These are phyloP conservation scores for Entomortierella parvispora DNA, from an alignment of 192 early-diverging fungal genomes.

Conservation along the genomic window DNA sequence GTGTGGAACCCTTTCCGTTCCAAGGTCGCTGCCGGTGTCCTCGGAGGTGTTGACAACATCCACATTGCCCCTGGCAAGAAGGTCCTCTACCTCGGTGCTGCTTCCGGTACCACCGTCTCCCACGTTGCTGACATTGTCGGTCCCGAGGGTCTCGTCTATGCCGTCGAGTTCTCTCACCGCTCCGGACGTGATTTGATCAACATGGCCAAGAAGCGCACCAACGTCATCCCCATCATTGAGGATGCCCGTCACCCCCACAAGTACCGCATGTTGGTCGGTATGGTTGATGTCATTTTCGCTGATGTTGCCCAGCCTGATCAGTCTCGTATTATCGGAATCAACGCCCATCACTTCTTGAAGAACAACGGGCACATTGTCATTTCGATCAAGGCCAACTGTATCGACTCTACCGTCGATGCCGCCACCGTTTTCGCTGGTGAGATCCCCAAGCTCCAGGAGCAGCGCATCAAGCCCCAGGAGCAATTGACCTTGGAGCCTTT, in stretches of 20 bases:
- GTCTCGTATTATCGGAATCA: conserved; percentile 98
- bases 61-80: conserved; percentile 95
- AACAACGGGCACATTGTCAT: conserved; percentile 98
- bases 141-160: conserved; percentile 96
- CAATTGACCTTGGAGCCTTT: conserved; percentile 98
- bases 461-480: conserved; percentile 91
- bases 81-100: conserved; percentile 98
- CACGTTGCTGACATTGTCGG: conserved; percentile 99
- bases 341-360: conserved; percentile 98
- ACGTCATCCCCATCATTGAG: conserved; percentile 95
- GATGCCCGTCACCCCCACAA: conserved; percentile 99
- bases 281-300: conserved; percentile 69
- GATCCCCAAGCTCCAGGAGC: conserved; percentile 94
- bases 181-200: conserved; percentile 99
- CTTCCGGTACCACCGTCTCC: conserved; percentile 93
- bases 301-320: conserved; percentile 99
- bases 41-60: conserved; percentile 96
- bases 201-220: conserved; percentile 99
- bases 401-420: conserved; percentile 98
- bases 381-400: conserved; percentile 99
- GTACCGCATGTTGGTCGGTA: conserved; percentile 88
- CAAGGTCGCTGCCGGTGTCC: conserved; percentile 97
- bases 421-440: conserved; percentile 96
- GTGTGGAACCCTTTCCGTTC: conserved; percentile 99
- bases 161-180: conserved; percentile 99